A percentile compares a stretch with the other conserved stretches of the same genome.
Evolutionary conservation across 768 basidiomycete species (phyloP).

Genomic region (Kwoniella dendrophila): DNA sequence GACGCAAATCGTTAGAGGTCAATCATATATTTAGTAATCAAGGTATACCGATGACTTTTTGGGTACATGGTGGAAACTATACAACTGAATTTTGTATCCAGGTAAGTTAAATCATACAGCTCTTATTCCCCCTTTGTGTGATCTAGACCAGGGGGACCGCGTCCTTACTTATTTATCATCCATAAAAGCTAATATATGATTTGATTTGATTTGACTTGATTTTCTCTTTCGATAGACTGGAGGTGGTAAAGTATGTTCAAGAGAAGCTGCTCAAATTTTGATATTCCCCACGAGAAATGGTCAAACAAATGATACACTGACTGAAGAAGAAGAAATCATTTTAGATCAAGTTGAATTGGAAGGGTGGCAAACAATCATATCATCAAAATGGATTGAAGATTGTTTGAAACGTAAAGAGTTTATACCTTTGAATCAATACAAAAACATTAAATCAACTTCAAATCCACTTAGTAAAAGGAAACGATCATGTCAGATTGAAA

Average conservation of each 20-base stretch:
- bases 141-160: too few species aligned
- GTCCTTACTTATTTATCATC: too few species aligned
- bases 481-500: neutral
- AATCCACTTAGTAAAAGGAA: neutral
- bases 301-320: neutral
- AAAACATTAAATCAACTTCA: neutral
- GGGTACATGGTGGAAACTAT: neutral
- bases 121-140: too few species aligned
- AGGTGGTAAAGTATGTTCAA: too few species aligned
- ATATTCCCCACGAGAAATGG: neutral
- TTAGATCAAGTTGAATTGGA: neutral
- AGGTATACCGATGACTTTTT: constrained; percentile 3
- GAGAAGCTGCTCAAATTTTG: neutral
- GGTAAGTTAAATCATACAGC: neutral
- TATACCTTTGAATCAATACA: neutral
- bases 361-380: constrained; percentile 1
- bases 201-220: too few species aligned
- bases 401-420: neutral
- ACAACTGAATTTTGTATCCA: constrained; percentile 3
- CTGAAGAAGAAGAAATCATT: neutral
- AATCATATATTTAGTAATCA: neutral
- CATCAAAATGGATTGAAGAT: constrained; percentile 3
- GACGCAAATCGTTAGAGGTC: too few species aligned
- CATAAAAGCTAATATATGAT: too few species aligned
- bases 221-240: too few species aligned